Conservation (phyloP, 129 eudicot species). For the Flaveria robusta region DNA sequence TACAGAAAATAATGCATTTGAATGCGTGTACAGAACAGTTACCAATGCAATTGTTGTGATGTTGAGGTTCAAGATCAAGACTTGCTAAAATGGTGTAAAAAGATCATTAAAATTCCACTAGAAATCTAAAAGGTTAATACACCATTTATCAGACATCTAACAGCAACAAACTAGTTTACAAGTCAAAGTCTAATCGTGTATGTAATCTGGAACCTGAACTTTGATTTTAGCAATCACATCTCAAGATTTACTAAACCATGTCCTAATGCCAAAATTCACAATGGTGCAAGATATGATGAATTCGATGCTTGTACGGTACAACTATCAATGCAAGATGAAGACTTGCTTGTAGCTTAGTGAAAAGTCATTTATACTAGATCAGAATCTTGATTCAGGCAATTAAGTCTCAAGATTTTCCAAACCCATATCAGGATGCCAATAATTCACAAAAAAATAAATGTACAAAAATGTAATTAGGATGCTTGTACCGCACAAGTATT, state of each 20-base stretch:
- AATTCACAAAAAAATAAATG: neutral
- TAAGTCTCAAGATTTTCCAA: constrained; percentile 7
- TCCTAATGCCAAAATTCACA: constrained; percentile 5
- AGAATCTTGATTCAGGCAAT: constrained; percentile 4
- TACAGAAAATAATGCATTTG: constrained; percentile 17
- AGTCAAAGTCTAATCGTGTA: too few relatives aligned
- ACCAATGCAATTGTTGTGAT: constrained; percentile 3
- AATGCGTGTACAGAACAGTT: neutral
- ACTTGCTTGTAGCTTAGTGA: too few relatives aligned
- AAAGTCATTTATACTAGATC: neutral
- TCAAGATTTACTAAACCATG: constrained; percentile 18
- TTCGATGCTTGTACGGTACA: neutral
- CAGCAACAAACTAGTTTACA: too few relatives aligned
- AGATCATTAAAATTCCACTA: constrained; percentile 3
- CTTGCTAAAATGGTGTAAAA: neutral
- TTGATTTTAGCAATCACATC: constrained; percentile 2
- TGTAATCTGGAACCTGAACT: neutral
- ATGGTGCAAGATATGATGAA: neutral
- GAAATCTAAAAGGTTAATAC: too few relatives aligned
- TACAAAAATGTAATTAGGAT: neutral
- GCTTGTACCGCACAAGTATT: neutral
- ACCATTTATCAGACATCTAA: too few relatives aligned
- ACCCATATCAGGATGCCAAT: constrained; percentile 3
- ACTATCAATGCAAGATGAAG: neutral
- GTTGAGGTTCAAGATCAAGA: constrained; percentile 11